Base-by-base conservation (phyloP, 2,329 filamentous ascomycete species). In the Pseudogymnoascus verrucosus region DNA sequence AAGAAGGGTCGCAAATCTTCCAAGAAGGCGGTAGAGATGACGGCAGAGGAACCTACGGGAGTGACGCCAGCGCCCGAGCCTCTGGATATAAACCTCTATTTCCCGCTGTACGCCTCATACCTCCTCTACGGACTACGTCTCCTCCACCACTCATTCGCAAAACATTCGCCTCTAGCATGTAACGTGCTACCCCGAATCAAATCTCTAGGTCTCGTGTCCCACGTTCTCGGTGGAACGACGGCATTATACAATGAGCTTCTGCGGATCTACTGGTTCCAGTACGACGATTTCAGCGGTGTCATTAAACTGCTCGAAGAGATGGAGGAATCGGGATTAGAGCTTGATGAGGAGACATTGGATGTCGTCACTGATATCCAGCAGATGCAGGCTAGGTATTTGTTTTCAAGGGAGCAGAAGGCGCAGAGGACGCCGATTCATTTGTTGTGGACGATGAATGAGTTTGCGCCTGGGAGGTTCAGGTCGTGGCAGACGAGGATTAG, bases 171-270 rank as follows among this genome's bases (percentile, higher is more conserved):
- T 0, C 78, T 89, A 0, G 78, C 80, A 0, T 79, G 89, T 51
- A 79, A 80, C 51, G 74, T 92, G 26, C 78, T 93, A 0, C 88
- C 89, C 0, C 82, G 83, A 6, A 77, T 92, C 69, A 89, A 89
- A 71, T 78, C 81, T 51, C 78, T 90, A 0, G 89, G 89, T 1
- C 80, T 89, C 1, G 82, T 84, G 1, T 88, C 88, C 0, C 90
- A 88, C 70, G 85, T 90, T 5, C 80, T 93, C 0, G 89, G 89
- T 59, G 87, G 84, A 5, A 86, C 86, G 16, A 89, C 88, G 0
- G 77, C 82, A 0, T 83, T 93, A 44, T 93, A 90, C 77, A 87
- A 89, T 71, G 79, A 84, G 60, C 79, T 91, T 36, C 78, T 90
- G 23, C 74, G 78, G 12, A 80, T 87, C 21, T 78, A 85, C 63